phyloP scores from a whole-genome alignment of 1,284 basidiomycete genomes.

The Ustilago loliicola region DNA sequence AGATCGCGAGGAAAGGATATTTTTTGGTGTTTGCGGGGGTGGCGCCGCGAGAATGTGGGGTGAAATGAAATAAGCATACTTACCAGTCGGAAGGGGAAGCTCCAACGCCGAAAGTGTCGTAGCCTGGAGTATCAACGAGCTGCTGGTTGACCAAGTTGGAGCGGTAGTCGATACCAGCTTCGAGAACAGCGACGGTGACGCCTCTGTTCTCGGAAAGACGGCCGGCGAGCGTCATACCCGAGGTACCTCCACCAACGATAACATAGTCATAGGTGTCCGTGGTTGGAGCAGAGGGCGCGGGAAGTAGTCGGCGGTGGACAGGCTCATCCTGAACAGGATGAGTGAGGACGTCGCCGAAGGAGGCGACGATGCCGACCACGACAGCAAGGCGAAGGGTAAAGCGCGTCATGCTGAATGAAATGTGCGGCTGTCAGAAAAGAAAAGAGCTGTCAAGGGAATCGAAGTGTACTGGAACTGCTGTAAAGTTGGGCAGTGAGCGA shows the following conservation, averaged over 20 bases:
- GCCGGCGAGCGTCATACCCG: slow-evolving; percentile 56
- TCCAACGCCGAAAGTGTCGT: slow-evolving; percentile 47
- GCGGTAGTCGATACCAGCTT: slow-evolving; percentile 57
- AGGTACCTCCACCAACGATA: slow-evolving; percentile 57
- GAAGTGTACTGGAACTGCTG: neutral
- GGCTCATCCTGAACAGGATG: slow-evolving; percentile 5
- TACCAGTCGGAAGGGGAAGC: slow-evolving; percentile 21
- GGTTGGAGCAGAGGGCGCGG: neutral
- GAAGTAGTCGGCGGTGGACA: slow-evolving; percentile 9
- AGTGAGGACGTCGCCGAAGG: slow-evolving; percentile 17
- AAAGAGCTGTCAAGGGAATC: neutral
- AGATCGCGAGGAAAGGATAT: neutral
- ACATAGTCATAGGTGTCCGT: slow-evolving; percentile 54
- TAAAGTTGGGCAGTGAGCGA: too few relatives aligned
- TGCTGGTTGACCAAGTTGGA: slow-evolving; percentile 37
- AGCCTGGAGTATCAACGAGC: slow-evolving; percentile 50
- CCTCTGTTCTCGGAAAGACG: slow-evolving; percentile 53
- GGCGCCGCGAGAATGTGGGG: neutral
- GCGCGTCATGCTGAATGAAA: slow-evolving; percentile 17
- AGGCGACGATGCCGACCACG: slow-evolving; percentile 21
- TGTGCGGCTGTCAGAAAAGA: neutral
- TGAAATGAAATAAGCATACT: neutral
- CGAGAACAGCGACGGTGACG: slow-evolving; percentile 59
- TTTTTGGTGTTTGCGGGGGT: neutral
- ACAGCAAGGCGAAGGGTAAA: slow-evolving; percentile 19